Conservation (phyloP, 2,329 filamentous ascomycete species). For the Madurella mycetomatis region DNA sequence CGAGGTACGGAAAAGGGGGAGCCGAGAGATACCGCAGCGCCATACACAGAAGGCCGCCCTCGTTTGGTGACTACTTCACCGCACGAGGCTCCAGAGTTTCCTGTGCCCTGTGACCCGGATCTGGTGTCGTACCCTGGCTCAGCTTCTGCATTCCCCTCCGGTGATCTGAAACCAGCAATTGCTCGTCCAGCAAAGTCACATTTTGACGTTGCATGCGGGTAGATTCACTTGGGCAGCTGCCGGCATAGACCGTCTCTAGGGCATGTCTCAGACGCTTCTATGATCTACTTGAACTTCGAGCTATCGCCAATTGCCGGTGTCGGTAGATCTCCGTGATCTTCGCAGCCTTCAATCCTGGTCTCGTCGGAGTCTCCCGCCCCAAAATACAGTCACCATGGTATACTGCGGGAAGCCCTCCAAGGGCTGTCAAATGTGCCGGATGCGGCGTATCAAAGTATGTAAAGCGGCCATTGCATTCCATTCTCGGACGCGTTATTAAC, state of each 20-base stretch:
- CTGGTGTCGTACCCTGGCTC: no score
- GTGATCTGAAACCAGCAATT: neutral
- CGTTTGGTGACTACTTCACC: no score
- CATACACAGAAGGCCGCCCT: no score
- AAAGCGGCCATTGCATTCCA: conserved; percentile 18
- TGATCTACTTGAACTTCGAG: neutral
- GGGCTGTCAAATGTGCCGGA: conserved; percentile 72
- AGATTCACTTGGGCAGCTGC: conserved; percentile 1
- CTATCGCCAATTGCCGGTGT: no score
- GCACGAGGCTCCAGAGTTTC: no score
- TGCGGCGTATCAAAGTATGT: conserved; percentile 65
- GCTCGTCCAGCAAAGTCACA: conserved; percentile 6
- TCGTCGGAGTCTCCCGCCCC: neutral
- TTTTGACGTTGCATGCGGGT: conserved; percentile 17
- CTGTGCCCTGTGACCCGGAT: no score
- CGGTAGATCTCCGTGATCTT: no score
- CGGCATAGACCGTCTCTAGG: neutral
- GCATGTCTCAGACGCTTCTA: no score
- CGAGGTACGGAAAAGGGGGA: neutral
- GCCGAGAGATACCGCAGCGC: no score
- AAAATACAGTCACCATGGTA: conserved; percentile 44
- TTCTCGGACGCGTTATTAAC: conserved; percentile 15
- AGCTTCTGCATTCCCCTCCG: no score
- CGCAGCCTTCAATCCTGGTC: no score
- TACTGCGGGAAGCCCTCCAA: conserved; percentile 62